phyloP scores from a whole-genome alignment of 129 eudicot species.

The Lactuca sativa region DNA sequence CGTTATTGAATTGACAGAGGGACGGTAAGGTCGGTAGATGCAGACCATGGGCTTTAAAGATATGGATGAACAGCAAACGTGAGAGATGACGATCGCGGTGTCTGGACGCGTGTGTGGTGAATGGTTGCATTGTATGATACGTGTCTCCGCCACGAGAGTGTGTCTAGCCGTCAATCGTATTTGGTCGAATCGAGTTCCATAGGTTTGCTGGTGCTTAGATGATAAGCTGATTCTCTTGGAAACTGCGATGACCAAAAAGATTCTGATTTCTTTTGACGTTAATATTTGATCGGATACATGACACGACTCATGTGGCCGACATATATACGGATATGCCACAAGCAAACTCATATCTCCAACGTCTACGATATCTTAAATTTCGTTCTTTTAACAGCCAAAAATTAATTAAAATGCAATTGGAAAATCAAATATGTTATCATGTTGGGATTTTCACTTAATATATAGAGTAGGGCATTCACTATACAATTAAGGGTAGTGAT shows the following conservation, averaged over 20 bases:
- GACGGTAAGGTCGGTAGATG: conserved; percentile 15
- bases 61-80: not conserved
- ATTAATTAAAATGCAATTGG: not conserved
- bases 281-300: not conserved
- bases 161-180: not conserved
- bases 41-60: not conserved
- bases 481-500: no score
- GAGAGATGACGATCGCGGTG: not conserved
- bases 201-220: not conserved
- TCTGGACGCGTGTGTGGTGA: not conserved
- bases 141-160: not conserved
- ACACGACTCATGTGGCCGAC: not conserved
- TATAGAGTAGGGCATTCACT: no score
- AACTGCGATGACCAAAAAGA: not conserved
- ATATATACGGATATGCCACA: no score
- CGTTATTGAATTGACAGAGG: not conserved
- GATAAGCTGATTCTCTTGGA: not conserved
- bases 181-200: not conserved
- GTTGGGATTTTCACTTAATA: no score
- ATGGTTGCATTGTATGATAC: not conserved
- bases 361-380: not conserved
- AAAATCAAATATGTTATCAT: no score
- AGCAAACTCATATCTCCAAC: not conserved
- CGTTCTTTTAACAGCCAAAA: not conserved
- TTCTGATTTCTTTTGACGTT: not conserved